Conservation (phyloP, 2,329 filamentous ascomycete species). For the Fusarium goolgardi region DNA sequence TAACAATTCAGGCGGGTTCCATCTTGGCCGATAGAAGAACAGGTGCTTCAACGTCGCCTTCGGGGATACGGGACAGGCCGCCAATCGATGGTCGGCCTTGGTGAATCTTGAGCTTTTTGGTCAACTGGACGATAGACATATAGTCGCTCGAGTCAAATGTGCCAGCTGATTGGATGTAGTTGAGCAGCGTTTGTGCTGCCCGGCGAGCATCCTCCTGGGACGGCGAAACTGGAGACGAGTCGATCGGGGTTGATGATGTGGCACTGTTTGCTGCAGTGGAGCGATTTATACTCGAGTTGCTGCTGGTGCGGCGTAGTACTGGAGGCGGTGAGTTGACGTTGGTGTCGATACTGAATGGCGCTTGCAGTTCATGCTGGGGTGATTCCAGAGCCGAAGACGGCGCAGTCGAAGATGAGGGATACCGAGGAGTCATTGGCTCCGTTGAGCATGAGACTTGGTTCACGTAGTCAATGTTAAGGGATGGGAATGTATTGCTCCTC, state of each 20-base stretch:
- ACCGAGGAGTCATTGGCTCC: conserved; percentile 64
- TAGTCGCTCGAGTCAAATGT: conserved; percentile 83
- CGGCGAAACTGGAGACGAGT: conserved; percentile 72
- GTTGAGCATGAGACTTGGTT: conserved; percentile 54
- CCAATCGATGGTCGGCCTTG: conserved; percentile 55
- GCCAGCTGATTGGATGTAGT: conserved; percentile 80
- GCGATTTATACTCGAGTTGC: conserved; percentile 52
- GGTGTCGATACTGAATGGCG: conserved; percentile 59
- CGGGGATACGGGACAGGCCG: conserved; percentile 66
- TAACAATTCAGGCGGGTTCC: conserved; percentile 46
- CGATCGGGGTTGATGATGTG: conserved; percentile 51
- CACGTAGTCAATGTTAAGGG: conserved; percentile 71
- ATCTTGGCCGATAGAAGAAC: conserved; percentile 45
- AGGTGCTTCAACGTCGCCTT: conserved; percentile 65
- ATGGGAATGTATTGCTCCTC: conserved; percentile 87
- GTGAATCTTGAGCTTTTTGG: conserved; percentile 84
- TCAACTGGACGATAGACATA: conserved; percentile 80
- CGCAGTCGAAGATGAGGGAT: conserved; percentile 59
- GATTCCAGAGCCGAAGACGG: conserved; percentile 66
- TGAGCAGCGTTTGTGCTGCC: conserved; percentile 84
- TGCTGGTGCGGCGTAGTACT: conserved; percentile 51
- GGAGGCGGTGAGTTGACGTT: conserved; percentile 55
- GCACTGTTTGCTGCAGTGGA: conserved; percentile 35
- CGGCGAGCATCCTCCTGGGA: conserved; percentile 87
- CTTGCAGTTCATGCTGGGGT: conserved; percentile 60